Evolutionary conservation across 2,329 filamentous ascomycete species (phyloP), one percentile per base, ranked within the genome.

Genomic region (Aspergillus clavatus): DNA sequence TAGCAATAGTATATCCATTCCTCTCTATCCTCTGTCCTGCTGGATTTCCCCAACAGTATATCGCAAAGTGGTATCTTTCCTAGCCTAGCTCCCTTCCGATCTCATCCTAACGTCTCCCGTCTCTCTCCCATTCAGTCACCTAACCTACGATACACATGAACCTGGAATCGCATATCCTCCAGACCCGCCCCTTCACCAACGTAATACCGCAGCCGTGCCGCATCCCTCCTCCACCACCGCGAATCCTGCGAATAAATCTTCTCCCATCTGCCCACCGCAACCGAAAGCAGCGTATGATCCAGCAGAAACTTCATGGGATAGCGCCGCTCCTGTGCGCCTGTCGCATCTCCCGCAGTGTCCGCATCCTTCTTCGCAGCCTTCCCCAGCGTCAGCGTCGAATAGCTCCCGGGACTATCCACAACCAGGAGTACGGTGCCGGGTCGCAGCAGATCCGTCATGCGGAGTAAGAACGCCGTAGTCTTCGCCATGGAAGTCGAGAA

Each of bases 241-340:
- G 87, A 89, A 38, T 95, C 88, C 49, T 89, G 77, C 18, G 81
- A 81, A 43, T 86, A 73, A 2, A 95, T 47, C 66, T 86, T 89
- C 54, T 83, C 79, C 91, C 91, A 97, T 19, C 69, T 64, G 1
- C 62, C 65, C 39, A 59, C 65, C 33, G 75, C 71, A 38, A 69
- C 60, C 7, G 68, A 68, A 10, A 88, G 65, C 16, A 98, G 69
- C 2, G 88, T 86, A 61, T 93, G 86, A 58, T 96, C 86, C 2
- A 98, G 73, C 12, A 98, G 72, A 83, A 89, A 96, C 58, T 87
- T 84, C 89, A 96, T 97, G 0, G 91, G 91, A 62, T 97, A 97
- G 50, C 79, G 82, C 78, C 58, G 78, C 41, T 69, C 63, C 46
- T 62, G 58, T 26, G 45, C 43, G 16, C 41, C 40, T 61, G 79